These are phyloP conservation scores for Phytophthora capsici DNA, from an alignment of 352 stramenopile species.

Conservation along the genomic window DNA sequence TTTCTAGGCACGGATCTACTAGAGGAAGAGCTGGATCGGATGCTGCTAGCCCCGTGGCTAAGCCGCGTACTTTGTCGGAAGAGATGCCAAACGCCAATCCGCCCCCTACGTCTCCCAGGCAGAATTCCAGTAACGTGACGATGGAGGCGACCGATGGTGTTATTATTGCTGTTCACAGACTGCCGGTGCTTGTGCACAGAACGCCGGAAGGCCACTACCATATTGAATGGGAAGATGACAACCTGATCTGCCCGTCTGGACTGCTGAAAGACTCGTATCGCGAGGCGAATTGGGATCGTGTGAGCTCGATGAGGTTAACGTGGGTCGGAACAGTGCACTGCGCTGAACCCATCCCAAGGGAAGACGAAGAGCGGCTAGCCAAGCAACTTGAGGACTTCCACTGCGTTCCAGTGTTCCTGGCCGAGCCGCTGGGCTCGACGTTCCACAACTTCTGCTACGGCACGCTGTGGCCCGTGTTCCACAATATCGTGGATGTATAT, in stretches of 20 bases:
- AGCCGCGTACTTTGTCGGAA: slow-evolving; percentile 53
- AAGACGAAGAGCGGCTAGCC: slow-evolving; percentile 80
- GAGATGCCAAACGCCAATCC: slow-evolving; percentile 50
- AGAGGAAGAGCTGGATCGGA: slow-evolving; percentile 11
- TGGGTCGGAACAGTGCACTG: slow-evolving; percentile 88
- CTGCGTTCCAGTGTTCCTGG: slow-evolving; percentile 97
- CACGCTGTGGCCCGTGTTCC: slow-evolving; percentile 97
- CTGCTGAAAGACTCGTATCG: slow-evolving; percentile 74
- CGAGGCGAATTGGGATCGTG: slow-evolving; percentile 67
- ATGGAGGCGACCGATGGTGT: slow-evolving; percentile 95
- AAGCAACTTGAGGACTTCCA: slow-evolving; percentile 91
- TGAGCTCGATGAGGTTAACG: slow-evolving; percentile 84
- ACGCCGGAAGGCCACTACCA: slow-evolving; percentile 71
- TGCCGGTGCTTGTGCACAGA: slow-evolving; percentile 93
- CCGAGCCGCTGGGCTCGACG: slow-evolving; percentile 79
- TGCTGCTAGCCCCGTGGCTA: slow-evolving; percentile 47
- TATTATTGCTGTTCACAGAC: slow-evolving; percentile 96
- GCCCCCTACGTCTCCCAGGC: slow-evolving; percentile 50
- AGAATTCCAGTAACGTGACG: slow-evolving; percentile 59
- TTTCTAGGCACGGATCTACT: not conserved
- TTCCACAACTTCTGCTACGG: slow-evolving; percentile 97
- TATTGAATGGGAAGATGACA: slow-evolving; percentile 90
- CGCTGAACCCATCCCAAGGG: slow-evolving; percentile 74
- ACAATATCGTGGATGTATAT: slow-evolving; percentile 99
- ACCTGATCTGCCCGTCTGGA: slow-evolving; percentile 85